Percentiles rank a stretch among this genome's conserved stretches.
Conservation (phyloP, 129 eudicot species). For the Saposhnikovia divaricata region DNA sequence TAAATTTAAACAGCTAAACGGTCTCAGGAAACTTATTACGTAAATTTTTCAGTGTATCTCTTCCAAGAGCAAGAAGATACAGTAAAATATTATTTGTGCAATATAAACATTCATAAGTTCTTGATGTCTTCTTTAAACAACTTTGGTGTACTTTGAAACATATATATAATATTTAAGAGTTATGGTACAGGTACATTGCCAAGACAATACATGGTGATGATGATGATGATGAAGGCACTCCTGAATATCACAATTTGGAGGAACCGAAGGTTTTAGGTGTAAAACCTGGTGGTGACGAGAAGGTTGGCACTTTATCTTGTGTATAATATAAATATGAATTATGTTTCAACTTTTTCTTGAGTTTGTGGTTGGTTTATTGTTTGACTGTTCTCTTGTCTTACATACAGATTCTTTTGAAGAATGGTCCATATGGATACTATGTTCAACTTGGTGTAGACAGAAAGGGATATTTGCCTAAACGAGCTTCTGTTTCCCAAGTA, state of each 20-base stretch:
- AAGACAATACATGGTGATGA: conserved; percentile 66
- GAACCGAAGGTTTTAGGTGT: conserved; percentile 83
- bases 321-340: not conserved
- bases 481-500: conserved; percentile 67
- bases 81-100: not conserved
- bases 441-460: conserved; percentile 96
- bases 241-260: conserved; percentile 43
- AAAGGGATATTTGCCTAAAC: conserved; percentile 75
- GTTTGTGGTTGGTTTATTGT: not conserved
- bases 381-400: conserved; percentile 2
- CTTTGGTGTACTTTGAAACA: conserved; percentile 1
- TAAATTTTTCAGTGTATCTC: not conserved
- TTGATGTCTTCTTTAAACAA: not conserved
- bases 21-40: not conserved
- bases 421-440: conserved; percentile 92
- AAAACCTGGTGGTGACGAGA: conserved; percentile 65
- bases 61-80: not conserved
- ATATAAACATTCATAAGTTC: not conserved
- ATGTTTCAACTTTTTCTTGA: not conserved
- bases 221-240: conserved; percentile 51
- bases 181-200: conserved; percentile 62
- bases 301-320: conserved; percentile 38
- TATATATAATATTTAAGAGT: not conserved
- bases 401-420: conserved; percentile 59
- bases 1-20: not conserved